Evolutionary conservation across 805 yeast genomes (phyloP), one percentile per base, ranked within the genome.

Genomic region (Ogataea populi-albae): DNA sequence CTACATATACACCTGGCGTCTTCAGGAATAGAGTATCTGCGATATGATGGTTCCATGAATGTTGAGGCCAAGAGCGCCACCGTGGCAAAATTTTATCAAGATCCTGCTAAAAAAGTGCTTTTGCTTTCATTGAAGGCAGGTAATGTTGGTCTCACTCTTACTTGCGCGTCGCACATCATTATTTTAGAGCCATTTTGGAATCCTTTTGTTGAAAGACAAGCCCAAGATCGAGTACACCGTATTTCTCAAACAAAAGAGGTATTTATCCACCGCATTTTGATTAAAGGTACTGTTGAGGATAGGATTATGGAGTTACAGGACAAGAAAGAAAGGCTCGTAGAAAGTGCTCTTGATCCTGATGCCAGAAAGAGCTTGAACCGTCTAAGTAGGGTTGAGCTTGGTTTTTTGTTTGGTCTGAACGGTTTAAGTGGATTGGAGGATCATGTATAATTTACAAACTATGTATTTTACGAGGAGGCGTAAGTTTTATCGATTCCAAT

Each of bases 161-260:
- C 97, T 0, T 85, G 94, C 64, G 98, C 98, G 1, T 82, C 86
- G 23, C 96, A 87, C 58, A 96, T 89, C 9, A 77, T 93, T 30
- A 74, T 93, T 9, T 72, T 86, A 66, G 98, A 93, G 58, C 97
- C 98, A 12, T 93, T 88, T 59, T 93, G 98, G 98, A 93, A 93
- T 55, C 98, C 98, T 2, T 93, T 73, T 58, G 96, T 91, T 6
- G 98, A 93, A 62, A 95, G 86, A 31, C 98, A 93, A 64, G 98
- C 98, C 0, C 86, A 86, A 73, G 98, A 88, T 55, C 75, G 98
- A 46, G 95, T 94, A 6, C 91, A 93, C 62, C 75, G 98, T 59
- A 87, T 93, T 43, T 96, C 98, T 5, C 98, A 93, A 63, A 71
- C 75, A 19, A 69, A 77, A 37, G 81, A 81, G 25, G 98, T 93